phyloP scores from a whole-genome alignment of 768 basidiomycete species.

The Dioszegia aurantiaca region DNA sequence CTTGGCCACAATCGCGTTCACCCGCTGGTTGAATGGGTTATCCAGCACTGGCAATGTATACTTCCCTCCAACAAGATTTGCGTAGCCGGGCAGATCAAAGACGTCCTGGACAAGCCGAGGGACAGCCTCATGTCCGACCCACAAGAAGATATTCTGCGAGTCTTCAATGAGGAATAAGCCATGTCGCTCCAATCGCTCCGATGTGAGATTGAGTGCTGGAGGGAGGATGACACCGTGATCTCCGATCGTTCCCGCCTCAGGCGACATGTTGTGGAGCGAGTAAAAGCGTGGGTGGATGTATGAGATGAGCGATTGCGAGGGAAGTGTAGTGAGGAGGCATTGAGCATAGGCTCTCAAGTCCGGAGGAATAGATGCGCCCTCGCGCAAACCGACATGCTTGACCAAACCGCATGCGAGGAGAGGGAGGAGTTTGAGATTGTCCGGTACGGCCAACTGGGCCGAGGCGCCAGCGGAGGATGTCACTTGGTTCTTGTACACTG shows the following conservation, averaged over 20 bases:
- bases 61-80: constrained; percentile 89
- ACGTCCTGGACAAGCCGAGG: constrained; percentile 91
- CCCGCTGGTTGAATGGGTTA: constrained; percentile 90
- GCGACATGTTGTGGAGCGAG: constrained; percentile 87
- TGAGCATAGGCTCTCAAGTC: constrained; percentile 96
- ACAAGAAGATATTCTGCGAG: constrained; percentile 95
- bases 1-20: constrained; percentile 91
- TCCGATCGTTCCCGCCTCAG: constrained; percentile 82
- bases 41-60: constrained; percentile 84
- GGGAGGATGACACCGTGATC: constrained; percentile 74
- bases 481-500: constrained; percentile 92
- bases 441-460: constrained; percentile 84
- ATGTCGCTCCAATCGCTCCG: constrained; percentile 91
- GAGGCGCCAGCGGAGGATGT: constrained; percentile 89
- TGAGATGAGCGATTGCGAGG: constrained; percentile 83
- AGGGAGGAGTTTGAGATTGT: constrained; percentile 93
- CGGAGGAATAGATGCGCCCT: constrained; percentile 94
- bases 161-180: constrained; percentile 97
- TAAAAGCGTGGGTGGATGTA: constrained; percentile 96
- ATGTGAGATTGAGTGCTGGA: constrained; percentile 80
- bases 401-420: constrained; percentile 81
- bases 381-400: constrained; percentile 93
- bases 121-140: constrained; percentile 98
- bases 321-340: constrained; percentile 81
- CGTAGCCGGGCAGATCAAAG: constrained; percentile 83